These are phyloP conservation scores for Picochlorum sp. DNA, from an alignment of 139 green algal genomes.

Conservation along the genomic window DNA sequence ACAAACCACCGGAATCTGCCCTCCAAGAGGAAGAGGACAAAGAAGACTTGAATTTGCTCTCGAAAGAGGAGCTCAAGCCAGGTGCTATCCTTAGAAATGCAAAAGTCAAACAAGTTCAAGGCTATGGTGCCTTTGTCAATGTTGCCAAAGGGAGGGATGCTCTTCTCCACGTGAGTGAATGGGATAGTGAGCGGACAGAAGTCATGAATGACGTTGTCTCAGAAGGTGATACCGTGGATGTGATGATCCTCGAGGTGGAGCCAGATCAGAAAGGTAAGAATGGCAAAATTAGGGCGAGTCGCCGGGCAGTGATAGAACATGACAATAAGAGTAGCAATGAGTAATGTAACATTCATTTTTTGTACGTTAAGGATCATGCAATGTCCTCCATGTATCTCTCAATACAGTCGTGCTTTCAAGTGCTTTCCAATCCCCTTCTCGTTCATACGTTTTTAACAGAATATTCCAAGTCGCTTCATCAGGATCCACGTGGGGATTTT, in stretches of 20 bases:
- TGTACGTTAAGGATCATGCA: neutral
- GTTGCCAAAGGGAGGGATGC: conserved; percentile 39
- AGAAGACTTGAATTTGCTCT: conserved; percentile 1
- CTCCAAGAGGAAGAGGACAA: neutral
- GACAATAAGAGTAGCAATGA: neutral
- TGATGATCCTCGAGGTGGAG: conserved; percentile 58
- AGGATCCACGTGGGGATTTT: neutral
- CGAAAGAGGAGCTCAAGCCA: neutral
- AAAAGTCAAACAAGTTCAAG: conserved; percentile 25
- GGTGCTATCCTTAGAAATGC: conserved; percentile 20
- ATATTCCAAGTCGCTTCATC: conserved; percentile 12
- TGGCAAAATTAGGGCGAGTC: conserved; percentile 17
- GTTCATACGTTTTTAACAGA: neutral
- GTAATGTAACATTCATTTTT: neutral
- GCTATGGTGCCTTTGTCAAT: conserved; percentile 63
- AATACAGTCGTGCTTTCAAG: neutral
- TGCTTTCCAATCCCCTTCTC: neutral
- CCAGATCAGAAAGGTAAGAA: conserved; percentile 4
- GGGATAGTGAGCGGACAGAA: conserved; percentile 31
- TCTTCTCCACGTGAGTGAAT: conserved; percentile 66
- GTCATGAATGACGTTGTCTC: conserved; percentile 37
- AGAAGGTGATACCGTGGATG: conserved; percentile 68
- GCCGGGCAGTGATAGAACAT: conserved; percentile 9
- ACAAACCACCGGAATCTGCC: neutral
- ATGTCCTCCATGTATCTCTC: neutral